Conservation (phyloP, 129 eudicot species). For the Deinandra increscens region DNA sequence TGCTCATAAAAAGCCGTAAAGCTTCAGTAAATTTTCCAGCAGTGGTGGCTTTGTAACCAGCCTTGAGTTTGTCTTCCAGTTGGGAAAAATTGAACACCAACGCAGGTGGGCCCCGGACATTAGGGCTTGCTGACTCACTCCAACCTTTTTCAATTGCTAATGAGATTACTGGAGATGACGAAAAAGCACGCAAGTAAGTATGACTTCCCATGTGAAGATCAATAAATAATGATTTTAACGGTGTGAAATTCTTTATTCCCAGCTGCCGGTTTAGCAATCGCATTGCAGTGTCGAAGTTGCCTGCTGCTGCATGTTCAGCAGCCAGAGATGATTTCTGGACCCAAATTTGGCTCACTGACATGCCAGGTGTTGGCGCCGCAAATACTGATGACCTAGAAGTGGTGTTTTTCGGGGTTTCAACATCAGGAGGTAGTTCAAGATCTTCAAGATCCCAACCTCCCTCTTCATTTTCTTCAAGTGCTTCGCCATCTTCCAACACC, state of each 20-base stretch:
- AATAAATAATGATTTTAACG: slow-evolving; percentile 39
- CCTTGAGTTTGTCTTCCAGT: slow-evolving; percentile 53
- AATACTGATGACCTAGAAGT: slow-evolving; percentile 42
- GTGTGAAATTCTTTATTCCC: slow-evolving; percentile 52
- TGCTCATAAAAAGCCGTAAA: slow-evolving; percentile 35
- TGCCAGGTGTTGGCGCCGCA: slow-evolving; percentile 50
- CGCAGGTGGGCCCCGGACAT: slow-evolving; percentile 52
- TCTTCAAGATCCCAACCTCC: slow-evolving; percentile 75
- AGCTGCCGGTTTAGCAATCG: slow-evolving; percentile 56
- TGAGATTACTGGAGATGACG: slow-evolving; percentile 56
- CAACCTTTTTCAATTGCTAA: slow-evolving; percentile 50
- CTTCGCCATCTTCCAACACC: slow-evolving; percentile 40
- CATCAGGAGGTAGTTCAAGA: slow-evolving; percentile 57
- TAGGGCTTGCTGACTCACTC: slow-evolving; percentile 57
- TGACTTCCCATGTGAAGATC: slow-evolving; percentile 63
- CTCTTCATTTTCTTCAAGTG: slow-evolving; percentile 43
- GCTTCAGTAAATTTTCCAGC: slow-evolving; percentile 57
- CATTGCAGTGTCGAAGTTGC: slow-evolving; percentile 70
- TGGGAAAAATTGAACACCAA: slow-evolving; percentile 50
- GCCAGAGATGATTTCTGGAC: slow-evolving; percentile 56
- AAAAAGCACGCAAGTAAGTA: slow-evolving; percentile 40
- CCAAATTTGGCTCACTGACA: slow-evolving; percentile 67
- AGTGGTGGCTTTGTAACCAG: slow-evolving; percentile 61
- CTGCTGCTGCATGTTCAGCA: slow-evolving; percentile 67
- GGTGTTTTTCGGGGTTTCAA: slow-evolving; percentile 44